Conservation (phyloP, 768 basidiomycete species). For the Guyanaporus albipodus region DNA sequence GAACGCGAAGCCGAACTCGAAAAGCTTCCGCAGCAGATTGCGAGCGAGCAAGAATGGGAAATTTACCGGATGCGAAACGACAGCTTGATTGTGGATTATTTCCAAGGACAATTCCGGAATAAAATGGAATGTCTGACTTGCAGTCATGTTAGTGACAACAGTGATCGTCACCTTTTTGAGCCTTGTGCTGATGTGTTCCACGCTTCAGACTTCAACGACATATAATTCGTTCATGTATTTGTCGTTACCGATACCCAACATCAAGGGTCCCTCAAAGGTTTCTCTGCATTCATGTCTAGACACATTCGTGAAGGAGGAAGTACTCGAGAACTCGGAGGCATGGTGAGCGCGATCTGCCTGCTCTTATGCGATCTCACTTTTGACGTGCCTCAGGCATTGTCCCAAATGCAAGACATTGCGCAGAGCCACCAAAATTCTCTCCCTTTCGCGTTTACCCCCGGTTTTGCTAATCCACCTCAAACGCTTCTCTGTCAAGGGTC, state of each 20-base stretch:
- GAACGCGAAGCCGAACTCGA: slow-evolving; percentile 89
- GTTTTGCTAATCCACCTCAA: slow-evolving; percentile 91
- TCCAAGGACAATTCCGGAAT: slow-evolving; percentile 96
- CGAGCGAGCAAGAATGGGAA: slow-evolving; percentile 90
- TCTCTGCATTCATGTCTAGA: slow-evolving; percentile 80
- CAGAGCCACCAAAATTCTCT: slow-evolving; percentile 80
- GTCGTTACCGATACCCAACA: slow-evolving; percentile 79
- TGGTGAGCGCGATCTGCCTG: slow-evolving; percentile 53
- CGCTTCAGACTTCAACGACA: slow-evolving; percentile 84
- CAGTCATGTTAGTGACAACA: slow-evolving; percentile 60
- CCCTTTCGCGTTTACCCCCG: slow-evolving; percentile 89
- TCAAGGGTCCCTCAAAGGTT: slow-evolving; percentile 53
- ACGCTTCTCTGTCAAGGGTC: slow-evolving; percentile 86
- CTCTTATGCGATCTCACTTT: neutral
- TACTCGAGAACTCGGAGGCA: slow-evolving; percentile 89
- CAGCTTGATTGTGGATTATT: slow-evolving; percentile 91
- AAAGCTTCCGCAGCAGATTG: slow-evolving; percentile 78
- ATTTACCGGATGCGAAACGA: slow-evolving; percentile 88
- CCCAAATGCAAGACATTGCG: slow-evolving; percentile 89
- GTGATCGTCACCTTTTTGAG: neutral
- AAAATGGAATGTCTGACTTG: slow-evolving; percentile 88
- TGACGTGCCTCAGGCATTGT: slow-evolving; percentile 68
- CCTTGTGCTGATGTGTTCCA: slow-evolving; percentile 9
- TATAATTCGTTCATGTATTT: slow-evolving; percentile 97
- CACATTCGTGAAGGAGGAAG: slow-evolving; percentile 85